Conservation (phyloP, 495 filamentous ascomycete species). For the Trichocladium antarcticum region DNA sequence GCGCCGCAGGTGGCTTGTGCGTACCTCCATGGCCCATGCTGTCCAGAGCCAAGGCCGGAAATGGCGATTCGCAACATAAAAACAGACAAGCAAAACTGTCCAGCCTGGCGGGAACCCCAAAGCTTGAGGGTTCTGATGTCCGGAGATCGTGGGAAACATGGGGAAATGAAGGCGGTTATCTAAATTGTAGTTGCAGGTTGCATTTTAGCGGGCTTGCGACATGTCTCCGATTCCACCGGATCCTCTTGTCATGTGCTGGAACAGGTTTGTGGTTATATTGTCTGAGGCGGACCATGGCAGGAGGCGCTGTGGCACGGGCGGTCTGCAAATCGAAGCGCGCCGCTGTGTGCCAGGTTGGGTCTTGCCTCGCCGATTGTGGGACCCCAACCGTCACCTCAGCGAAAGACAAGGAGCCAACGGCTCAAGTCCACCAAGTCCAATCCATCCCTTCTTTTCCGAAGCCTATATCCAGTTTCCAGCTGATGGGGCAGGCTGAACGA, state of each 20-base stretch:
- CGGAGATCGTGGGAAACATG: neutral
- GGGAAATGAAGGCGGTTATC: too few relatives aligned
- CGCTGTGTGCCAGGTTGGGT: conserved; percentile 4
- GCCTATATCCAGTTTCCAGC: neutral
- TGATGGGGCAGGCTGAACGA: neutral
- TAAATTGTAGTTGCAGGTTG: too few relatives aligned
- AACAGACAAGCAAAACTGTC: neutral
- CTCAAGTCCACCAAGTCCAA: neutral
- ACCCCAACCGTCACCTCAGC: conserved; percentile 7
- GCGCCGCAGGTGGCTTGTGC: neutral
- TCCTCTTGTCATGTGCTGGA: too few relatives aligned
- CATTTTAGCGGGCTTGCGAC: too few relatives aligned
- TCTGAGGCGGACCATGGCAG: neutral
- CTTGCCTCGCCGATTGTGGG: conserved; percentile 8
- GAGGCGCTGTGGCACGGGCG: neutral
- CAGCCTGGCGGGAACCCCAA: too few relatives aligned
- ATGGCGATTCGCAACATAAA: neutral
- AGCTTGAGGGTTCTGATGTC: too few relatives aligned
- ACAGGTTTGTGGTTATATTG: neutral
- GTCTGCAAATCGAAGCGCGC: neutral
- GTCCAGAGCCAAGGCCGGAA: neutral
- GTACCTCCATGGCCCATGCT: neutral
- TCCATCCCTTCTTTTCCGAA: neutral
- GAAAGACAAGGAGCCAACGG: conserved; percentile 2
- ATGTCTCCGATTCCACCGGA: too few relatives aligned